These are phyloP conservation scores for Mycotypha africana DNA, from an alignment of 371 early-diverging fungal genomes.

Conservation along the genomic window DNA sequence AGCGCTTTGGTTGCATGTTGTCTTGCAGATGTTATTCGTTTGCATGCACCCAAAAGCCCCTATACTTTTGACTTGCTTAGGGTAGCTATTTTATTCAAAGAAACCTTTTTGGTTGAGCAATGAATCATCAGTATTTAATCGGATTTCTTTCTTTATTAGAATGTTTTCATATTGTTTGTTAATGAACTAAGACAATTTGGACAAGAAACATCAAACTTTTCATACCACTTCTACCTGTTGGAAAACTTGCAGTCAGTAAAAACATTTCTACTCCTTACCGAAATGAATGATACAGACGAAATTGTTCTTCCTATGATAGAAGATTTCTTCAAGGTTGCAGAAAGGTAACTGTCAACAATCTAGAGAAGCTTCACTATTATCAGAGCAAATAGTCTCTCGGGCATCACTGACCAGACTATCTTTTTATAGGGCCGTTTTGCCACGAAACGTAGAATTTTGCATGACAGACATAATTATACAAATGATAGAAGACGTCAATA, in stretches of 20 bases:
- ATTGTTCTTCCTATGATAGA: slow-evolving; percentile 12
- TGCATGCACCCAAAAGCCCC: slow-evolving; percentile 92
- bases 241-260: slow-evolving; percentile 84
- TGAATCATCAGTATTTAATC: too few relatives aligned
- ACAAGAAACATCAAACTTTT: slow-evolving; percentile 55
- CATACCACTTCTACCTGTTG: slow-evolving; percentile 74
- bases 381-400: background rate
- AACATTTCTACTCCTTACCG: slow-evolving; percentile 67
- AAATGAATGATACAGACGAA: slow-evolving; percentile 26
- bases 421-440: slow-evolving; percentile 51
- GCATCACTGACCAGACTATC: background rate
- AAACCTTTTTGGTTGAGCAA: too few relatives aligned
- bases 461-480: slow-evolving; percentile 82
- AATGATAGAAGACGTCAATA: slow-evolving; percentile 70
- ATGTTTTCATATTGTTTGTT: slow-evolving; percentile 77
- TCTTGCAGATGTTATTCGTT: slow-evolving; percentile 84
- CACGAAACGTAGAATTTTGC: slow-evolving; percentile 72
- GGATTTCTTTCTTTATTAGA: slow-evolving; percentile 26
- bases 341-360: slow-evolving; percentile 8
- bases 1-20: slow-evolving; percentile 80
- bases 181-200: slow-evolving; percentile 65
- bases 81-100: too few relatives aligned
- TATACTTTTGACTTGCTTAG: slow-evolving; percentile 55
- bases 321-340: slow-evolving; percentile 17
- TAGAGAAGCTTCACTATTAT: too few relatives aligned